Base-by-base conservation (phyloP, 2,329 filamentous ascomycete genomes). In the Plenodomus lindquistii region DNA sequence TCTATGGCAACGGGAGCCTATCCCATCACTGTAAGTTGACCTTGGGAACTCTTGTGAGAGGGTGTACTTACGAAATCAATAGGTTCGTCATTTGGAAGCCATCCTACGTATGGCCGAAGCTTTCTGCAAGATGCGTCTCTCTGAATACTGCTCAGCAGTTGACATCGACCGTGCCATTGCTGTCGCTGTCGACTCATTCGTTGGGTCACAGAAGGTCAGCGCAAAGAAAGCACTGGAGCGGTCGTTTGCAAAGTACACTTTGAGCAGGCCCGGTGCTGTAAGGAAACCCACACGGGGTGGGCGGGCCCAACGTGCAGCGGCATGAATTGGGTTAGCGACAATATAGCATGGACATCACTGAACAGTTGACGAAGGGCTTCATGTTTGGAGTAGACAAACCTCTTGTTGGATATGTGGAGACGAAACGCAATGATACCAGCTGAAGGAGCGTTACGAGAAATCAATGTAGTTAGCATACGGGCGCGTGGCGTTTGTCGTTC, bases 131-230 rank as follows among this genome's bases (percentile, higher is more conserved):
- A 99, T 99, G 94, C 88, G 94, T 13, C 80, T 99, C n/a, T 94
- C 89, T 0, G 94, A 99, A 60, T 97, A 96, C 78, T 96, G 93
- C 74, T 87, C 88, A 5, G 77, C 88, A 1, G 84, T 88, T 50
- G 94, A 99, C 68, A 96, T 99, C 62, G 94, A 99, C 74, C 90
- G 94, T 37, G 94, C 94, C 48, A 99, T 99, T 66, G 91, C 92
- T 13, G 94, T 99, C 6, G 96, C 94, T 0, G 90, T 99, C 2
- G 92, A 97, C 59, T 95, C 89, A 46, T 99, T 99, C 67, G 90
- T 99, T 37, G 90, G 89, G 52, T 95, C 89, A 63, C 94, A 99
- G 73, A 99, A 99, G 79, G 85, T 97, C 65, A 96, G 90, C 77
- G 94, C 90, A 77, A 99, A 97, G 82, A 97, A 96, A 80, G 91